phyloP scores from a whole-genome alignment of 129 eudicot species.

The Silybum marianum region DNA sequence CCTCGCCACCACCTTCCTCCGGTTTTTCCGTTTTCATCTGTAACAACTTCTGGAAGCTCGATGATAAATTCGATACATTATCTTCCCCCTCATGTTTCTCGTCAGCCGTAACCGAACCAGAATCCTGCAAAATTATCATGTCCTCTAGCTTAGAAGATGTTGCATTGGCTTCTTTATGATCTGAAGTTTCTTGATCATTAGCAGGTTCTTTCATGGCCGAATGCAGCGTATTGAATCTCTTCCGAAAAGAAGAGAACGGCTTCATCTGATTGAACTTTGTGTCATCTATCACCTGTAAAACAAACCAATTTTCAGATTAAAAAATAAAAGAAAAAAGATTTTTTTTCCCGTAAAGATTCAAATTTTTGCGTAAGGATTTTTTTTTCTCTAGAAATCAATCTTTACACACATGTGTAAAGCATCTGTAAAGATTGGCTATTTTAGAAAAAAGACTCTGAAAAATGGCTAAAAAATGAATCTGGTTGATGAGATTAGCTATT shows the following conservation, averaged over 20 bases:
- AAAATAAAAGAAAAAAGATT: no score
- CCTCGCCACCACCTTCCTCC: slow-evolving; percentile 25
- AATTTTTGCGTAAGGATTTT: no score
- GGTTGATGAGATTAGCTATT: no score
- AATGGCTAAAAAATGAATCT: no score
- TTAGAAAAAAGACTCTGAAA: no score
- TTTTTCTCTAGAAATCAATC: no score
- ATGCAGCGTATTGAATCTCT: slow-evolving; percentile 16
- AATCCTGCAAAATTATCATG: not conserved
- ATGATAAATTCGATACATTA: slow-evolving; percentile 63
- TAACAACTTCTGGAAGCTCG: slow-evolving; percentile 60
- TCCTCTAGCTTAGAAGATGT: not conserved
- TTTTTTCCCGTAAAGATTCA: no score
- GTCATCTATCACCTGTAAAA: slow-evolving; percentile 39
- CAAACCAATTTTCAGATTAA: not conserved
- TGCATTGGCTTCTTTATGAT: slow-evolving; percentile 20
- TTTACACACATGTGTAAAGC: no score
- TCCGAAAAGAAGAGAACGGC: slow-evolving; percentile 53
- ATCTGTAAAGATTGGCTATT: no score
- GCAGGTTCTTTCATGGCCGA: slow-evolving; percentile 25
- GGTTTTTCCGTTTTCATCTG: slow-evolving; percentile 24
- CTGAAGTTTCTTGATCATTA: no score
- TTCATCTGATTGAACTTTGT: slow-evolving; percentile 50
- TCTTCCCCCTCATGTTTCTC: slow-evolving; percentile 40
- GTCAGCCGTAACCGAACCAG: slow-evolving; percentile 11